Evolutionary conservation across 2,329 filamentous ascomycete genomes (phyloP).

Genomic region (Alternaria burnsii): DNA sequence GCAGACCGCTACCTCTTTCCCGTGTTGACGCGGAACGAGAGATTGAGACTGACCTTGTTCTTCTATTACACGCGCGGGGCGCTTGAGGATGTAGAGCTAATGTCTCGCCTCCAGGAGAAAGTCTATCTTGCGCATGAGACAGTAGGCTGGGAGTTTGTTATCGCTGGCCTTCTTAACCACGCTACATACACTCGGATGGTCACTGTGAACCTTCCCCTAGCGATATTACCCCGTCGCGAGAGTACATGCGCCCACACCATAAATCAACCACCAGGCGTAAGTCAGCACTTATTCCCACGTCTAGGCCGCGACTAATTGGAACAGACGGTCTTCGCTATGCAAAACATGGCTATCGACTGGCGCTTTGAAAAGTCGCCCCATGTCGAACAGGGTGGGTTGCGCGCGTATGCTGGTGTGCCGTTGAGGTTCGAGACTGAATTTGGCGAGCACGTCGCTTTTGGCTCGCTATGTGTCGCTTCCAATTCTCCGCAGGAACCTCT

Average conservation of each 20-base stretch:
- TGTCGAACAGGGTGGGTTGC: conserved; percentile 52
- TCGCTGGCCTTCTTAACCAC: conserved; percentile 56
- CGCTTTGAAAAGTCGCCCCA: conserved; percentile 54
- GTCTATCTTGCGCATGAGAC: conserved; percentile 53
- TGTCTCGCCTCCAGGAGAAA: conserved; percentile 56
- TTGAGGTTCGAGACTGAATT: conserved; percentile 53
- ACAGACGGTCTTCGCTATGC: conserved; percentile 53
- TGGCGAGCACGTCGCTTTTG: conserved; percentile 53
- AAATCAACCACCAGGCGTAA: conserved; percentile 43
- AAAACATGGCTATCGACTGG: conserved; percentile 57
- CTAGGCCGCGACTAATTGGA: conserved; percentile 6
- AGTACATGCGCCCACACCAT: conserved; percentile 58
- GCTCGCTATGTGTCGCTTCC: conserved; percentile 57
- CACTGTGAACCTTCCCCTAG: conserved; percentile 54
- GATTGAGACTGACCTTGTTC: conserved; percentile 50
- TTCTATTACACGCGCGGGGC: conserved; percentile 58
- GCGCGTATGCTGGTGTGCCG: conserved; percentile 54
- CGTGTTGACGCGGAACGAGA: conserved; percentile 48
- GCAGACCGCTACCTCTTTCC: conserved; percentile 48
- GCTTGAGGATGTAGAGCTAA: conserved; percentile 52
- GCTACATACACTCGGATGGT: conserved; percentile 56
- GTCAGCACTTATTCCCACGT: conserved; percentile 13
- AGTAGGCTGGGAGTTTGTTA: conserved; percentile 58
- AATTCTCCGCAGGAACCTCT: conserved; percentile 46
- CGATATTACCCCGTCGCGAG: conserved; percentile 56